Percentiles rank a stretch among this genome's conserved stretches.
Conservation (phyloP, 176 grass and related monocot genomes). For the Musa troglodytarum region DNA sequence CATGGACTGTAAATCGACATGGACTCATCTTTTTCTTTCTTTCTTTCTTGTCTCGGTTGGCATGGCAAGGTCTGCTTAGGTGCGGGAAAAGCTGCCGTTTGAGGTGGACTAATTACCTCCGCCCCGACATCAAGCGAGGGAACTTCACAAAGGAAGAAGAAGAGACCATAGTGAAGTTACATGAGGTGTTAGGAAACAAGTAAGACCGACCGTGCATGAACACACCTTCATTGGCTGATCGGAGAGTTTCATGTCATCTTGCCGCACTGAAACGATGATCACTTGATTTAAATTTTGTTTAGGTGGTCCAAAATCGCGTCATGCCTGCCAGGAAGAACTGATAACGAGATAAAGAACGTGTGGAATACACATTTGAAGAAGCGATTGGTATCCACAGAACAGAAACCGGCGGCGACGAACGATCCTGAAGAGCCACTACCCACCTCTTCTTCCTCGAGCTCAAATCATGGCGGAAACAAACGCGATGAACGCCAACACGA, state of each 20-base stretch:
- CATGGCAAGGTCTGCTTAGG: slow-evolving; percentile 5
- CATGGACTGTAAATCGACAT: background rate
- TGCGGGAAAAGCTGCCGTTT: slow-evolving; percentile 20
- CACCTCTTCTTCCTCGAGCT: background rate
- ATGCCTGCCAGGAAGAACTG: slow-evolving; percentile 5
- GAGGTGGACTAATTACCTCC: slow-evolving; percentile 23
- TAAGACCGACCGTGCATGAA: background rate
- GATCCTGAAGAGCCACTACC: background rate
- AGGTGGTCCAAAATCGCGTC: slow-evolving; percentile 21
- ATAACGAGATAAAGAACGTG: slow-evolving; percentile 19
- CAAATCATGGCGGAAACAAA: background rate
- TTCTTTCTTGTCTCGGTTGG: background rate
- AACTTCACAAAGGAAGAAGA: slow-evolving; percentile 23
- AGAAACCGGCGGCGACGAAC: background rate
- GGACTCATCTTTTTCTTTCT: background rate
- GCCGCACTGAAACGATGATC: no score
- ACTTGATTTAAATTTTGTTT: background rate
- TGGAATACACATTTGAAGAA: slow-evolving; percentile 20
- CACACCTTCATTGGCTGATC: no score
- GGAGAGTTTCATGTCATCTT: no score
- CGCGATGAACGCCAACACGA: background rate
- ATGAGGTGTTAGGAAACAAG: slow-evolving; percentile 13
- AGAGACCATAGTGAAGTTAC: slow-evolving; percentile 14
- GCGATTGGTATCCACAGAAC: background rate
- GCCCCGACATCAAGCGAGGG: slow-evolving; percentile 18